Conservation (phyloP, 306 rosid species). For the Vigna mungo region DNA sequence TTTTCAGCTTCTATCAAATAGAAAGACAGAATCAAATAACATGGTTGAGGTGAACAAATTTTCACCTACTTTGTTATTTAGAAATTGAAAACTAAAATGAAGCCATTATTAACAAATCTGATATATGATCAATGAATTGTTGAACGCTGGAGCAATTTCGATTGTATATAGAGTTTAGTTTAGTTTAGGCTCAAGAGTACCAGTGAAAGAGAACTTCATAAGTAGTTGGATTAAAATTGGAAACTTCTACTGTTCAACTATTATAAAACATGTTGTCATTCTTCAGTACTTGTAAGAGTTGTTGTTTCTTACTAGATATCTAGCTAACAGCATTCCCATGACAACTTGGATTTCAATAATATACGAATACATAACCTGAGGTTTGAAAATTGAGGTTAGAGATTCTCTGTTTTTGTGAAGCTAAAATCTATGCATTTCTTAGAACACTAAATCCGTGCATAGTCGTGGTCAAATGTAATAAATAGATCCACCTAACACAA, state of each 20-base stretch:
- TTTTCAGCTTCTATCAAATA: background rate
- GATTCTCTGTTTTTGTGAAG: background rate
- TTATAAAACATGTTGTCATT: too few relatives aligned
- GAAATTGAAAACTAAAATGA: background rate
- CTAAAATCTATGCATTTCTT: background rate
- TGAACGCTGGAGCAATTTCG: background rate
- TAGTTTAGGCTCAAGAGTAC: background rate
- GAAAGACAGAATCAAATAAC: background rate
- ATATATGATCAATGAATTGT: background rate
- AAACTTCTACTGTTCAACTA: background rate
- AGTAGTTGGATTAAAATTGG: background rate
- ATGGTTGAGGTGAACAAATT: background rate
- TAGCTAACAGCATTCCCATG: too few relatives aligned
- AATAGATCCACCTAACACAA: constrained; percentile 53
- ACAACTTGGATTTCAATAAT: background rate
- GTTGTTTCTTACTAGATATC: too few relatives aligned
- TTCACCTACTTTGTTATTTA: background rate
- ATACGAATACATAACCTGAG: background rate
- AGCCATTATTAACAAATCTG: too few relatives aligned
- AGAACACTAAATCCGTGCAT: constrained; percentile 9
- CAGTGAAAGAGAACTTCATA: background rate
- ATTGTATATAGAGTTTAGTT: too few relatives aligned
- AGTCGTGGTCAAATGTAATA: constrained; percentile 43
- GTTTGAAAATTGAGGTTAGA: background rate
- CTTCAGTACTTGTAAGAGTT: too few relatives aligned